These are phyloP conservation scores for Cornus florida DNA, from an alignment of 148 eudicot species.

Conservation along the genomic window DNA sequence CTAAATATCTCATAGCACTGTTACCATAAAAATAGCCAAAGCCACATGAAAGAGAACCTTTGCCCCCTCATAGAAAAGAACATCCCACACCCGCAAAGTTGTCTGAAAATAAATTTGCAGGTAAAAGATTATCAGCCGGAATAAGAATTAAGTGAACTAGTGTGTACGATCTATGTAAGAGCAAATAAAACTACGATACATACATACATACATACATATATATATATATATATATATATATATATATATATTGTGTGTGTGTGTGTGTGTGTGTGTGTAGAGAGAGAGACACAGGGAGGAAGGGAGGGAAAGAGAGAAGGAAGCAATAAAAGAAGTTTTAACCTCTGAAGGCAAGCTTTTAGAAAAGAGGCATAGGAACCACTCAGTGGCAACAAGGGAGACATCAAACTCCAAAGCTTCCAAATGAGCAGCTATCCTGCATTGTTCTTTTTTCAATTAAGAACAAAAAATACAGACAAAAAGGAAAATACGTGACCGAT, in stretches of 20 bases:
- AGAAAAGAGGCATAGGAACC: slow-evolving; percentile 96
- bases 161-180: too few species aligned
- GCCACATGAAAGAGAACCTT: slow-evolving; percentile 82
- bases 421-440: slow-evolving; percentile 90
- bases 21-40: slow-evolving; percentile 90
- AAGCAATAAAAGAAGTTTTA: neutral
- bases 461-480: slow-evolving; percentile 1
- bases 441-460: slow-evolving; percentile 17
- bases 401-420: slow-evolving; percentile 87
- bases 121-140: neutral
- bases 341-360: slow-evolving; percentile 99
- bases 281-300: neutral
- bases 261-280: too few species aligned
- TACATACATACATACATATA: neutral
- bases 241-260: neutral
- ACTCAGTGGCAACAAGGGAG: slow-evolving; percentile 93
- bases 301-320: neutral
- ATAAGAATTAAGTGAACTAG: neutral
- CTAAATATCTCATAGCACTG: slow-evolving; percentile 2
- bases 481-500: neutral
- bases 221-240: neutral
- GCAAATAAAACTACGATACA: neutral
- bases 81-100: slow-evolving; percentile 95
- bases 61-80: slow-evolving; percentile 95
- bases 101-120: slow-evolving; percentile 51